phyloP scores from a whole-genome alignment of 805 yeast species.

The Nakazawaea holstii region DNA sequence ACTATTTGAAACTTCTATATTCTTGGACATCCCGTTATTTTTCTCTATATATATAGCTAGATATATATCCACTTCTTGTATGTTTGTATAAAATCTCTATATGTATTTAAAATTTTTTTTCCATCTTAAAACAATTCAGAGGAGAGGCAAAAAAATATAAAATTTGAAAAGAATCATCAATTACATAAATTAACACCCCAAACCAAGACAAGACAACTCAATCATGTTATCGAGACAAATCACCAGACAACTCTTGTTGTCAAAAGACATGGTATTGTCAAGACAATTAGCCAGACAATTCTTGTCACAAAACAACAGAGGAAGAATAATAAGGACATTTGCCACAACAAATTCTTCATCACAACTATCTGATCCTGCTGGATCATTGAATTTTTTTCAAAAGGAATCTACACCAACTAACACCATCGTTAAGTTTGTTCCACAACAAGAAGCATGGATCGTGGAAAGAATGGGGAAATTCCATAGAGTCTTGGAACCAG shows the following conservation, averaged over 20 bases:
- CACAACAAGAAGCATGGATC: constrained; percentile 88
- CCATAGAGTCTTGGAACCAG: constrained; percentile 64
- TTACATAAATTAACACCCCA: too few relatives aligned
- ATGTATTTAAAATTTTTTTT: too few relatives aligned
- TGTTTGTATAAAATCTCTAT: background rate
- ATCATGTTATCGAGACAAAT: background rate
- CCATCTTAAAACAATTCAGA: too few relatives aligned
- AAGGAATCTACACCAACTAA: constrained; percentile 64
- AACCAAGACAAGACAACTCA: too few relatives aligned
- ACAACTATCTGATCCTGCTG: background rate
- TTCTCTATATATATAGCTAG: background rate
- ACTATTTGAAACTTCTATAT: constrained; percentile 54
- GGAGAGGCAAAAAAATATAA: background rate
- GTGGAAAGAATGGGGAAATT: constrained; percentile 91
- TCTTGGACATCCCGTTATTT: constrained; percentile 46
- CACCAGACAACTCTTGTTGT: background rate
- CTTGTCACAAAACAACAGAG: background rate
- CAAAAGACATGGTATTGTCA: background rate
- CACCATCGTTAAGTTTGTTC: constrained; percentile 72
- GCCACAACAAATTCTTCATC: background rate
- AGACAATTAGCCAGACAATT: background rate
- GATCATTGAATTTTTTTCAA: constrained; percentile 49
- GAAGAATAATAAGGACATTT: background rate
- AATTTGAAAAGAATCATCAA: too few relatives aligned
- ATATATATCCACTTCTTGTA: background rate